Conservation (phyloP, 768 basidiomycete species). For the Gloeophyllum trabeum region DNA sequence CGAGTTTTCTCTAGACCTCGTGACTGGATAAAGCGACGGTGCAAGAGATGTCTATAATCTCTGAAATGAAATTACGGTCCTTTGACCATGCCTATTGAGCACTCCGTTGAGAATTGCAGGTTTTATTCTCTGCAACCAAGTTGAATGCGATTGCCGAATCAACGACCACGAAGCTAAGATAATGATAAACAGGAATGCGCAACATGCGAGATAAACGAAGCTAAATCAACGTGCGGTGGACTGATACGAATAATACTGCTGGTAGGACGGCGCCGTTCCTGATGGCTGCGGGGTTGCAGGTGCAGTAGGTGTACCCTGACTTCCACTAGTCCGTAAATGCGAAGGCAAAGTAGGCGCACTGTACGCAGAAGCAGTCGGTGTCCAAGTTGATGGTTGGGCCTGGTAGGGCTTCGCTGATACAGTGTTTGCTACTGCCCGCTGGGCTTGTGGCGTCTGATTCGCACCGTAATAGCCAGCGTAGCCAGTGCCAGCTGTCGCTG, state of each 20-base stretch:
- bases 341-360: not conserved
- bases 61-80: too few species aligned
- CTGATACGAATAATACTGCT: not conserved
- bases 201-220: too few species aligned
- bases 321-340: not conserved
- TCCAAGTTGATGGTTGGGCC: not conserved
- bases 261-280: not conserved
- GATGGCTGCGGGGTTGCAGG: not conserved
- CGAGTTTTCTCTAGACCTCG: too few species aligned
- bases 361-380: not conserved
- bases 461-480: slow-evolving; percentile 32
- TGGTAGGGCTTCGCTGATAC: slow-evolving; percentile 12
- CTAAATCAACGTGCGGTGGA: too few species aligned
- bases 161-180: too few species aligned
- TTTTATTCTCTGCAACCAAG: too few species aligned
- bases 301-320: not conserved
- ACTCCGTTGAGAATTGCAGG: too few species aligned
- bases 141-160: too few species aligned
- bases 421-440: slow-evolving; percentile 47
- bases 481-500: slow-evolving; percentile 20
- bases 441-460: slow-evolving; percentile 13
- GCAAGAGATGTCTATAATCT: too few species aligned
- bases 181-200: too few species aligned
- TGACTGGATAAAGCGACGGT: too few species aligned
- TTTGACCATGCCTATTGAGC: too few species aligned